A percentile compares a stretch with the other conserved stretches of the same genome.
Conservation (phyloP, 495 filamentous ascomycete genomes). For the Xylaria cubensis region DNA sequence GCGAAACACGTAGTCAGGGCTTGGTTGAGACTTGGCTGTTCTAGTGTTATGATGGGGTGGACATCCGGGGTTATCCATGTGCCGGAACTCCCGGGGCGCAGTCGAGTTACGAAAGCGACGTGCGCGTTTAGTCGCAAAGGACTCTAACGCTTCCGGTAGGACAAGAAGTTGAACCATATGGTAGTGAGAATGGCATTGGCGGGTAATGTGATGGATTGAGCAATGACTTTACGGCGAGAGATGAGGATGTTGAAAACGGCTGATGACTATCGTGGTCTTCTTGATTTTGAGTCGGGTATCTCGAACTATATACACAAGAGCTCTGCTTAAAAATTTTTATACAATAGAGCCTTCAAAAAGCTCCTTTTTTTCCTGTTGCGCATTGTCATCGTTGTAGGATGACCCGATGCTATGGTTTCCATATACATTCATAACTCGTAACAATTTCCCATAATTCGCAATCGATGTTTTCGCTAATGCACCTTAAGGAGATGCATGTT, state of each 20-base stretch:
- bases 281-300: constrained; percentile 27
- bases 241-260: not conserved
- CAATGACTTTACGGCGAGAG: not conserved
- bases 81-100: not conserved
- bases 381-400: not conserved
- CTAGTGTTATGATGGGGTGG: not conserved
- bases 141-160: not conserved
- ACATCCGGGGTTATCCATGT: not conserved
- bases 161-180: not conserved
- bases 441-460: constrained; percentile 1
- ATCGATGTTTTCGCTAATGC: not conserved
- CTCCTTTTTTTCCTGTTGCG: not conserved
- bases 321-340: constrained; percentile 15
- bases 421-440: constrained; percentile 10
- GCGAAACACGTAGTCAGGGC: not conserved
- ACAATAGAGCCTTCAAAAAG: not conserved
- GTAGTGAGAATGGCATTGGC: not conserved
- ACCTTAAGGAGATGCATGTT: not conserved
- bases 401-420: not conserved
- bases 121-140: not conserved
- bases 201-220: not conserved
- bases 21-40: constrained; percentile 5
- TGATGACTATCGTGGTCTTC: not conserved
- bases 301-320: constrained; percentile 25
- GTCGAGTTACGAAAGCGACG: not conserved